Base-by-base conservation (phyloP, 495 filamentous ascomycete species). In the Lepidopterella palustris region DNA sequence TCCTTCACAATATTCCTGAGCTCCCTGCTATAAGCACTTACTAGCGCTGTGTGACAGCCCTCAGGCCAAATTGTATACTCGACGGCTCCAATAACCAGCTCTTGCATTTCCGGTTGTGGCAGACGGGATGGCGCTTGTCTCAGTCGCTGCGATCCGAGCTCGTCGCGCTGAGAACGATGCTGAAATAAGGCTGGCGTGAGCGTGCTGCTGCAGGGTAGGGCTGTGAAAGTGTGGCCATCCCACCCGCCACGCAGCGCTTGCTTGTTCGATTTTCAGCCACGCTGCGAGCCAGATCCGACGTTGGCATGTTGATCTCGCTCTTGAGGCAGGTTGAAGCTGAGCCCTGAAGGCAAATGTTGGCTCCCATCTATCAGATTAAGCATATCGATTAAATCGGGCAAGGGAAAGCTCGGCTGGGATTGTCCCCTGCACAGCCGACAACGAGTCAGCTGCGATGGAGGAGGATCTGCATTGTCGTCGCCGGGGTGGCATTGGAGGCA, bases 341-440 rank as follows among this genome's bases (percentile, higher is more conserved):
- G 18, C 18, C n/a, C n/a, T n/a, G n/a, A n/a, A n/a, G n/a, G n/a
- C n/a, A n/a, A n/a, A n/a, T n/a, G n/a, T n/a, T n/a, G n/a, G 47
- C 47, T 11, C 5, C 26, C 47, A 25, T 24, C 47, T 50, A 24
- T 50, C 47, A 50, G 47, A 50, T 50, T 50, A 50, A 50, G 47
- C 47, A 50, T 50, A 50, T 50, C 47, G 47, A 50, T 5, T 27
- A 13, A 18, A 50, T 50, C 47, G 47, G 6, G 47, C 21, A 13
- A 25, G 3, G 47, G 47, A 50, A 50, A 50, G 47, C 5, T 13
- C 47, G 47, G 25, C 47, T 24, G 15, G 47, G 6, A 50, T 11
- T 5, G 18, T 24, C 47, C 47, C 25, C 21, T 50, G 47, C 25
- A 24, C 1, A 24, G 21, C 15, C 25, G 21, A 25, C 47, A 24